Evolutionary conservation across 2,329 filamentous ascomycete genomes (phyloP), one percentile per base, ranked within the genome.

Genomic region (Cytospora leucostoma): DNA sequence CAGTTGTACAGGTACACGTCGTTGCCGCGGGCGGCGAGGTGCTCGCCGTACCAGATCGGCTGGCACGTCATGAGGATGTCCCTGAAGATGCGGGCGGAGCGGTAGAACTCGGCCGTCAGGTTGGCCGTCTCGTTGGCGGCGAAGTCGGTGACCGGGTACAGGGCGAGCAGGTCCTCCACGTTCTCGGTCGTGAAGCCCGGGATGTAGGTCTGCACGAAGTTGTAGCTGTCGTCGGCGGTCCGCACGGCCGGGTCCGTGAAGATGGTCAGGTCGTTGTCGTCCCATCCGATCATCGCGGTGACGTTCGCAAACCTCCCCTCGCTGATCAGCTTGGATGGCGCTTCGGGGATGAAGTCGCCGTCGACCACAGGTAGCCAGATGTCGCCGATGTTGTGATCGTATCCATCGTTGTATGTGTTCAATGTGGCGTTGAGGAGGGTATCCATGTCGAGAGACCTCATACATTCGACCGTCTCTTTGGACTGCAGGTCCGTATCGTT

Each of bases 61-160:
- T 79, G 77, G 70, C 82, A 84, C 0, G 74, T 73, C 76, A 84
- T 80, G 35, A 83, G 56, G 50, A 84, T 78, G 69, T 85, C 83
- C 15, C 82, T 74, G 66, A 83, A 79, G 27, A 82, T 77, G 37
- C 79, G 74, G 0, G 80, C 77, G 5, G 79, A 68, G 58, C 82
- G 80, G 70, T 79, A 83, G 70, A 82, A 83, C 59, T 85, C 77
- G 34, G 72, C 69, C 3, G 79, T 78, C 1, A 82, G 68, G 51
- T 77, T 76, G 6, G 75, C 75, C 1, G 70, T 68, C 10, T 68
- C 51, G 63, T 77, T 71, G 2, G 76, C 70, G 1, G 68, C 6
- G 67, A 84, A 85, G 0, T 84, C 80, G 7, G 71, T 61, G 1
- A 74, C 67, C 0, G 84, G 83, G 69, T 88, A 87, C 0, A 84